These are phyloP conservation scores for Trichomonas vaginalis DNA, from an alignment of 208 protist genomes.

Conservation along the genomic window DNA sequence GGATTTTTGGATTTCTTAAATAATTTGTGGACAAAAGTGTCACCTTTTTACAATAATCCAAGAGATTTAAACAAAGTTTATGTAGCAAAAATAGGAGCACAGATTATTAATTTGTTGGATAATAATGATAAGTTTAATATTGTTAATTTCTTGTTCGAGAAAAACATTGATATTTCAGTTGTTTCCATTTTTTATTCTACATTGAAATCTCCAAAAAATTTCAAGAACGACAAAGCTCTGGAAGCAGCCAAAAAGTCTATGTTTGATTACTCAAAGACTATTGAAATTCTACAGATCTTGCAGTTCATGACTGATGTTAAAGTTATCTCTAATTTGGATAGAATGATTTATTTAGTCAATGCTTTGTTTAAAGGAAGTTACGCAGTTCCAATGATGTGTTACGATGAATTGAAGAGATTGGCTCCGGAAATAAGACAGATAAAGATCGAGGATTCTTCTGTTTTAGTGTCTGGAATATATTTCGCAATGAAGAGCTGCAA, in stretches of 20 bases:
- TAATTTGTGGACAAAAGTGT: background rate
- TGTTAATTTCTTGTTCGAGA: background rate
- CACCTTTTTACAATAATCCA: background rate
- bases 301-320: background rate
- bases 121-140: background rate
- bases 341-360: background rate
- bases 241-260: background rate
- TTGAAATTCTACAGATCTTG: background rate
- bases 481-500: background rate
- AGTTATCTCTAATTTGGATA: background rate
- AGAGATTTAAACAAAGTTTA: background rate
- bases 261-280: background rate
- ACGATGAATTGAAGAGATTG: background rate
- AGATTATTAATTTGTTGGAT: background rate
- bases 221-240: background rate
- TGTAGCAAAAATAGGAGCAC: background rate
- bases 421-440: background rate
- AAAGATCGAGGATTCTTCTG: background rate
- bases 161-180: background rate
- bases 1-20: background rate
- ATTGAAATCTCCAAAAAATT: background rate
- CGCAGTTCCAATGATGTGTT: background rate
- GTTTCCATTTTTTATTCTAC: background rate
- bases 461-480: background rate
- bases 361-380: background rate